Evolutionary conservation across 2,329 filamentous ascomycete species (phyloP).

Genomic region (Aspergillus sp.): DNA sequence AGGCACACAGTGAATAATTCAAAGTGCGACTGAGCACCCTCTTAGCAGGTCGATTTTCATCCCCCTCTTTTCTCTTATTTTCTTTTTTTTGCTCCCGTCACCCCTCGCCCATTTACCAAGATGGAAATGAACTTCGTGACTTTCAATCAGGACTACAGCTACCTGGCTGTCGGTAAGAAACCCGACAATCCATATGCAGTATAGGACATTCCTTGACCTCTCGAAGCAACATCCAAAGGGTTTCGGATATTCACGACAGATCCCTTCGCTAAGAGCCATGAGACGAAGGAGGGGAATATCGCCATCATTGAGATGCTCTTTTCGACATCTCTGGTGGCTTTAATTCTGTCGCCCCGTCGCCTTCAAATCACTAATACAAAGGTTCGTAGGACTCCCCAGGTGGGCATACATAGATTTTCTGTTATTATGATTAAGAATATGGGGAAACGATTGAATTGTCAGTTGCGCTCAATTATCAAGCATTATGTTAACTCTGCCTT

Average conservation of each 20-base stretch:
- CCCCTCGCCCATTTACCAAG: conserved; percentile 16
- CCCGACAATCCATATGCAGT: conserved; percentile 4
- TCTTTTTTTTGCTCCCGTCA: background rate
- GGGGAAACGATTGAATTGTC: background rate
- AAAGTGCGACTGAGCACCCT: background rate
- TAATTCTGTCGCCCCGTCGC: conserved; percentile 84
- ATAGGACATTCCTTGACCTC: conserved; percentile 11
- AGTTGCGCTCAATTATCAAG: background rate
- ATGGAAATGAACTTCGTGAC: conserved; percentile 96
- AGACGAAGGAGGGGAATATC: conserved; percentile 90
- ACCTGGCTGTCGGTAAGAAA: conserved; percentile 78
- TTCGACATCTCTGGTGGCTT: conserved; percentile 89
- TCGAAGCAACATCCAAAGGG: conserved; percentile 75
- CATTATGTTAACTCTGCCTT: conserved; percentile 8
- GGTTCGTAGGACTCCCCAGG: conserved; percentile 43
- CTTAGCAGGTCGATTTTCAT: background rate
- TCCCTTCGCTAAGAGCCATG: conserved; percentile 90
- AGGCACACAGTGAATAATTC: too few species aligned
- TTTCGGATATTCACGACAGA: conserved; percentile 97
- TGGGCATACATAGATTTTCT: background rate
- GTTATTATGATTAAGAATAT: background rate
- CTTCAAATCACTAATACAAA: conserved; percentile 97
- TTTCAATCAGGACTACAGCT: conserved; percentile 98
- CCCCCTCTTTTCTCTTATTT: background rate
- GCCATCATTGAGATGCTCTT: conserved; percentile 98